phyloP scores from a whole-genome alignment of 2,329 filamentous ascomycete species.

The Diaporthe sp. region DNA sequence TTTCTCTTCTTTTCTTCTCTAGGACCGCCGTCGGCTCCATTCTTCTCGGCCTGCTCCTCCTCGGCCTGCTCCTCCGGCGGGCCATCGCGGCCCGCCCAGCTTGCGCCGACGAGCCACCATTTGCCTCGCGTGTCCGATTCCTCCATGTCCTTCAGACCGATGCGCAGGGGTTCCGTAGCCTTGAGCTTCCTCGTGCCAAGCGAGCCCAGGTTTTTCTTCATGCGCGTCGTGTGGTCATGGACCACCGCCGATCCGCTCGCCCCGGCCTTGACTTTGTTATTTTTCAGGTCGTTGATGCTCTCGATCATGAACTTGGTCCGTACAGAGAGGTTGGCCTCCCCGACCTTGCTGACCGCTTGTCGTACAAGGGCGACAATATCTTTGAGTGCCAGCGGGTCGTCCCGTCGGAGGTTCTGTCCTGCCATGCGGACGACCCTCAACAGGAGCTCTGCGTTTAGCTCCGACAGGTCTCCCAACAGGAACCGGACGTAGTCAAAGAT shows the following conservation, averaged over 20 bases:
- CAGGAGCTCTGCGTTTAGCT: constrained; percentile 88
- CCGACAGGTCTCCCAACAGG: constrained; percentile 79
- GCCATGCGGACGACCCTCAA: constrained; percentile 85
- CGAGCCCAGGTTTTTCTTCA: constrained; percentile 88
- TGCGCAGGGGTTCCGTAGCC: constrained; percentile 82
- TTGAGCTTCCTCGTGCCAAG: constrained; percentile 76
- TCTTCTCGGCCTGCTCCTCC: constrained; percentile 26
- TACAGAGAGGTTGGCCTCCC: constrained; percentile 79
- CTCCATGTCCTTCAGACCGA: constrained; percentile 84
- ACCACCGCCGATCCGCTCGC: constrained; percentile 76
- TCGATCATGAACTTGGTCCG: constrained; percentile 98
- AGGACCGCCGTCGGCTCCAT: constrained; percentile 35
- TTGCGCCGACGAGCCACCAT: constrained; percentile 99
- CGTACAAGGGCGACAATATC: constrained; percentile 87
- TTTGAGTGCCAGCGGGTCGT: constrained; percentile 89
- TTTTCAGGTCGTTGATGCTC: constrained; percentile 93
- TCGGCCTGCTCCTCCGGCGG: constrained; percentile 32
- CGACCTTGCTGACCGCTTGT: constrained; percentile 73
- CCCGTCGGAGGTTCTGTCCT: constrained; percentile 84
- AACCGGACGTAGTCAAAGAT: constrained; percentile 91
- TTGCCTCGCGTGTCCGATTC: constrained; percentile 89
- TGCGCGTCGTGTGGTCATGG: constrained; percentile 84
- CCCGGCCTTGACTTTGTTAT: constrained; percentile 87
- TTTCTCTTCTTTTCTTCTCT: constrained; percentile 49
- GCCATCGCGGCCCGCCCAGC: constrained; percentile 69